phyloP scores from a whole-genome alignment of 2,329 filamentous ascomycete species.

The Pseudofabraea citricarpa region DNA sequence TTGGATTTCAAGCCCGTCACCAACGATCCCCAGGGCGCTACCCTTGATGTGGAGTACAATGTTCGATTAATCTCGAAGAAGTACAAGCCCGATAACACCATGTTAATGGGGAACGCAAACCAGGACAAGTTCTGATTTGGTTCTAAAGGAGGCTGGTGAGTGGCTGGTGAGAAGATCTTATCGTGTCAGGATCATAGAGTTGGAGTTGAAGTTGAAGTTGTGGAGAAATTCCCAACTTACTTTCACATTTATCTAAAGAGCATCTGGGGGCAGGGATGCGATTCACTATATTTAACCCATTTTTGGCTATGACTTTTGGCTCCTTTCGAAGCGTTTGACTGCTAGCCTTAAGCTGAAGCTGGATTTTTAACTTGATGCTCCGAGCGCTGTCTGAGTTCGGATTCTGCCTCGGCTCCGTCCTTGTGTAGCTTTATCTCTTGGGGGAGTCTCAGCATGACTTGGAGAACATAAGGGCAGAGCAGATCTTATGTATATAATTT shows the following conservation, averaged over 20 bases:
- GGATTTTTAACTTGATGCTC: too few relatives aligned
- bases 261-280: too few relatives aligned
- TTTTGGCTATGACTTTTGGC: too few relatives aligned
- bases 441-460: too few relatives aligned
- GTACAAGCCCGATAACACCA: slow-evolving; percentile 26
- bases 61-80: slow-evolving; percentile 14
- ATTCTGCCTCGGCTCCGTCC: too few relatives aligned
- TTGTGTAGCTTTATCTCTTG: too few relatives aligned
- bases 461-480: too few relatives aligned
- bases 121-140: slow-evolving; percentile 2
- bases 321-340: too few relatives aligned
- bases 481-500: too few relatives aligned
- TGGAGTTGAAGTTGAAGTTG: not conserved
- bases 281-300: too few relatives aligned
- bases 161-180: not conserved
- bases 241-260: not conserved
- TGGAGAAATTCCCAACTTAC: not conserved
- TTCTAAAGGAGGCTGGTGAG: not conserved
- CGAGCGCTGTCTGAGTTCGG: too few relatives aligned
- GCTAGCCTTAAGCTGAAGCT: too few relatives aligned
- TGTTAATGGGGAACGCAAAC: slow-evolving; percentile 17
- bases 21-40: slow-evolving; percentile 25
- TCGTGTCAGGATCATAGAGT: not conserved
- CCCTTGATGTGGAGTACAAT: slow-evolving; percentile 24
- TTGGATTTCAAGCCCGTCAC: slow-evolving; percentile 40